Evolutionary conservation across 306 rosid genomes (phyloP).

Genomic region (Sechiopsis laciniata): DNA sequence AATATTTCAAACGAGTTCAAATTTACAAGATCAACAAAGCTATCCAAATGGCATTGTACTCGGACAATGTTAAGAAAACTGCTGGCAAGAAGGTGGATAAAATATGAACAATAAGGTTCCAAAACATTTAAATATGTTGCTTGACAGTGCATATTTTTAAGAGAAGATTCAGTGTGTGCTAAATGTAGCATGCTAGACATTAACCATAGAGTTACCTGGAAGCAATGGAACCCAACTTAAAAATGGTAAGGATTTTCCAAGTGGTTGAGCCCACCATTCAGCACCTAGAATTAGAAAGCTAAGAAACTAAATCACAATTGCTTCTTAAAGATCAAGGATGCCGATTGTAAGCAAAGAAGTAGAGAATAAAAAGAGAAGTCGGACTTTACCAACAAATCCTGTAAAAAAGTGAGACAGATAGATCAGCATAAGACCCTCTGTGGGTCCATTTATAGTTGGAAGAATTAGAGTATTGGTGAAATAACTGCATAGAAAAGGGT

Average conservation of each 20-base stretch:
- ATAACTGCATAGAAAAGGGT: constrained; percentile 49
- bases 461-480: constrained; percentile 85
- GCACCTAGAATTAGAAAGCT: constrained; percentile 49
- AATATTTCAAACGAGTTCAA: not conserved
- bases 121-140: not conserved
- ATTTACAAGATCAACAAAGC: not conserved
- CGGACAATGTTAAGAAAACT: not conserved
- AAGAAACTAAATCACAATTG: constrained; percentile 8
- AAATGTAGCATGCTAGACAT: not conserved
- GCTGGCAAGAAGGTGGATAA: not conserved
- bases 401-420: constrained; percentile 68
- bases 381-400: constrained; percentile 70
- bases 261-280: constrained; percentile 79
- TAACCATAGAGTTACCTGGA: constrained; percentile 39
- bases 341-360: not conserved
- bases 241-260: constrained; percentile 65
- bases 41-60: not conserved
- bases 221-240: constrained; percentile 69
- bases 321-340: constrained; percentile 2
- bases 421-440: constrained; percentile 91
- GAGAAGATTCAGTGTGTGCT: constrained; percentile 8
- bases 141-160: not conserved
- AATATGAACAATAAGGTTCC: not conserved
- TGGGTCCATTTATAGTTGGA: constrained; percentile 89
- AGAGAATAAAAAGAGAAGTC: constrained; percentile 16